A percentile compares a stretch with the other conserved stretches of the same genome.
These are phyloP conservation scores for Jackrogersella minutella DNA, from an alignment of 495 filamentous ascomycete genomes.

Conservation along the genomic window DNA sequence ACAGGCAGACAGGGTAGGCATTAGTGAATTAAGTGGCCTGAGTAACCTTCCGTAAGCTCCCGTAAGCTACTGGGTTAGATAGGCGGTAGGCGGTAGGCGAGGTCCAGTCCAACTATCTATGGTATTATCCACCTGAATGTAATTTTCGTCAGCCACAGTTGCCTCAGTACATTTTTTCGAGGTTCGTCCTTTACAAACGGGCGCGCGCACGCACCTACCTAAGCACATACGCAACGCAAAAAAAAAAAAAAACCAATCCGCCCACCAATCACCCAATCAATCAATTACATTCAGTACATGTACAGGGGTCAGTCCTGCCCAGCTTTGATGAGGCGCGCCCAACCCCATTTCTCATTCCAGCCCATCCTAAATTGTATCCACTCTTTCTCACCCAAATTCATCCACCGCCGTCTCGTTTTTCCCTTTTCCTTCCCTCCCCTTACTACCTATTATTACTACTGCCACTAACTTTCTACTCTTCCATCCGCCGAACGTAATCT, in stretches of 20 bases:
- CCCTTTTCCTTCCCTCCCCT: slow-evolving; percentile 18
- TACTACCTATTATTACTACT: slow-evolving; percentile 19
- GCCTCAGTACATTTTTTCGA: slow-evolving; percentile 3
- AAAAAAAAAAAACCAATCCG: too few species aligned
- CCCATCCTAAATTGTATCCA: slow-evolving; percentile 15
- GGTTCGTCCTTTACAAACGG: background rate
- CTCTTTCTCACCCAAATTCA: slow-evolving; percentile 30
- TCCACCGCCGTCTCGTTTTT: slow-evolving; percentile 32
- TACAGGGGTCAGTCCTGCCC: slow-evolving; percentile 28
- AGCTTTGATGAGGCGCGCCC: slow-evolving; percentile 41
- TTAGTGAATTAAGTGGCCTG: too few species aligned
- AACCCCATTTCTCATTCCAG: slow-evolving; percentile 41
- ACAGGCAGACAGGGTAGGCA: too few species aligned
- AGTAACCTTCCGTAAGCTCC: background rate
- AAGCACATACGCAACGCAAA: slow-evolving; percentile 15
- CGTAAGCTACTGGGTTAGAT: too few species aligned
- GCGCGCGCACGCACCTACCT: slow-evolving; percentile 3
- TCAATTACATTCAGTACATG: too few species aligned
- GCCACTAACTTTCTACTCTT: slow-evolving; percentile 29
- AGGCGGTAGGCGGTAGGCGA: too few species aligned
- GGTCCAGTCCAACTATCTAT: too few species aligned
- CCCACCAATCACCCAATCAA: background rate
- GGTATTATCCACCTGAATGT: too few species aligned
- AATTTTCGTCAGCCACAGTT: slow-evolving; percentile 22
- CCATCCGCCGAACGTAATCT: slow-evolving; percentile 27